phyloP scores from a whole-genome alignment of 176 grass and related monocot species.

The Phragmites australis region DNA sequence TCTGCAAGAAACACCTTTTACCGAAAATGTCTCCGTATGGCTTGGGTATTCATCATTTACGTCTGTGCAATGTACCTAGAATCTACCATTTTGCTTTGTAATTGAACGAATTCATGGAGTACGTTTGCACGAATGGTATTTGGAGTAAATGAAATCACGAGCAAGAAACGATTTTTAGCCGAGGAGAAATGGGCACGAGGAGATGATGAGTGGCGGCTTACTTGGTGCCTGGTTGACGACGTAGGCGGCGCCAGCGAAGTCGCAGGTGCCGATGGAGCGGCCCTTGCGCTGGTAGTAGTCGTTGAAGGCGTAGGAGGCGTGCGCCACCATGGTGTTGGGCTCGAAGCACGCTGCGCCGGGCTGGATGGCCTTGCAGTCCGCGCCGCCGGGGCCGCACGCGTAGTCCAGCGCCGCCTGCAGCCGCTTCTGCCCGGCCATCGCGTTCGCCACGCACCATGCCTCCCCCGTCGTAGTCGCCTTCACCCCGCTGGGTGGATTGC shows the following conservation, averaged over 20 bases:
- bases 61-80: not conserved
- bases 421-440: slow-evolving; percentile 41
- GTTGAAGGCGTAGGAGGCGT: slow-evolving; percentile 77
- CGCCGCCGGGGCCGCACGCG: slow-evolving; percentile 78
- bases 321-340: slow-evolving; percentile 79
- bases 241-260: slow-evolving; percentile 76
- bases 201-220: slow-evolving; percentile 25
- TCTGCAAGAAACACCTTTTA: no score
- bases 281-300: slow-evolving; percentile 79
- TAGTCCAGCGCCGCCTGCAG: slow-evolving; percentile 78
- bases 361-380: slow-evolving; percentile 82
- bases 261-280: slow-evolving; percentile 64
- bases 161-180: not conserved
- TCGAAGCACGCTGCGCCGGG: slow-evolving; percentile 79
- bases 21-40: not conserved
- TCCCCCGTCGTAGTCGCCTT: slow-evolving; percentile 50
- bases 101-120: not conserved
- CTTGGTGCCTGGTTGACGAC: slow-evolving; percentile 64
- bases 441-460: slow-evolving; percentile 92
- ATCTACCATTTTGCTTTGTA: not conserved
- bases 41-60: not conserved
- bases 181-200: not conserved
- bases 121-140: not conserved
- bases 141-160: not conserved
- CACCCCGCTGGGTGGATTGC: slow-evolving; percentile 27